A percentile compares a stretch with the other conserved stretches of the same genome.
These are phyloP conservation scores for Pyrenophora seminiperda DNA, from an alignment of 2,329 filamentous ascomycete species.

Conservation along the genomic window DNA sequence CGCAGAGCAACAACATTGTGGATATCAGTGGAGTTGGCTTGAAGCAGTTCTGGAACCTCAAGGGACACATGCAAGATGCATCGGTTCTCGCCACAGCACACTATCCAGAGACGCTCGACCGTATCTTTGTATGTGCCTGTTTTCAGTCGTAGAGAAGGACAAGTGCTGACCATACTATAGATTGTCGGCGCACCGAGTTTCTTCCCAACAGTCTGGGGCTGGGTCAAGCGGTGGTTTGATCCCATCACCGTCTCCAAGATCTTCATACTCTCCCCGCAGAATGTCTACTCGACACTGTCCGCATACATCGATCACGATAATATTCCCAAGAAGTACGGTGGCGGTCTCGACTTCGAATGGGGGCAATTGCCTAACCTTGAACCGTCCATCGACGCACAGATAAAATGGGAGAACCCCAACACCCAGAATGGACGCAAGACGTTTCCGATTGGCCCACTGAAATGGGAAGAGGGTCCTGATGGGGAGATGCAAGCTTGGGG, in stretches of 20 bases:
- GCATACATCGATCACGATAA: constrained; percentile 80
- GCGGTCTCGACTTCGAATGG: constrained; percentile 80
- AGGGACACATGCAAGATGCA: constrained; percentile 91
- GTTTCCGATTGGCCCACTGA: constrained; percentile 55
- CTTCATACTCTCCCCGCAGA: constrained; percentile 77
- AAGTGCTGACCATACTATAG: constrained; percentile 41
- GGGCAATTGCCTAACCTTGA: constrained; percentile 78
- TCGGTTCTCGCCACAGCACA: constrained; percentile 87
- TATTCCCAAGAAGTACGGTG: constrained; percentile 89
- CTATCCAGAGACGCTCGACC: constrained; percentile 91
- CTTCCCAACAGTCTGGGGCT: constrained; percentile 92
- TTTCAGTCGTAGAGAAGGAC: neutral
- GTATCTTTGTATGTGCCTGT: constrained; percentile 65
- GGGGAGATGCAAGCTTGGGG: constrained; percentile 54
- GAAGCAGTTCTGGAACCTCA: constrained; percentile 95
- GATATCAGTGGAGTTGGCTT: constrained; percentile 87
- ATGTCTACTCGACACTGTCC: constrained; percentile 77
- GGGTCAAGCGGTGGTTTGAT: constrained; percentile 91
- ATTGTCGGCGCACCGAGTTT: constrained; percentile 89
- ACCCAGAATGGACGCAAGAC: constrained; percentile 46
- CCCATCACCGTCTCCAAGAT: constrained; percentile 91
- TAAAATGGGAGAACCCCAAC: constrained; percentile 50
- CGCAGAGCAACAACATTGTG: constrained; percentile 91
- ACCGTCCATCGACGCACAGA: constrained; percentile 48
- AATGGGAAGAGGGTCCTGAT: constrained; percentile 51